A percentile compares a stretch with the other conserved stretches of the same genome.
These are phyloP conservation scores for Penicillium sp. DNA, from an alignment of 2,329 filamentous ascomycete species.

Conservation along the genomic window DNA sequence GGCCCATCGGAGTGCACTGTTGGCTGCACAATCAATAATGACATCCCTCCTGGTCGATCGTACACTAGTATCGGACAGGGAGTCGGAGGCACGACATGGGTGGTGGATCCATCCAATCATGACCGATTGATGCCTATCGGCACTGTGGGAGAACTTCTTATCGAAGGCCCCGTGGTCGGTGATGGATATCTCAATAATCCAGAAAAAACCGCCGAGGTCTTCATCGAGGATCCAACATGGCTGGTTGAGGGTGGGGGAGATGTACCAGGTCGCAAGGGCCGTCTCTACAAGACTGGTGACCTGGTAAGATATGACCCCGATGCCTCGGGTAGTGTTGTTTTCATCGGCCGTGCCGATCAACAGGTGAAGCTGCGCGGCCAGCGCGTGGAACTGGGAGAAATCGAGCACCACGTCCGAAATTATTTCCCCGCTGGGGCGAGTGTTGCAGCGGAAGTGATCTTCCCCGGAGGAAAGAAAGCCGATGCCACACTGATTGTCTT, in stretches of 20 bases:
- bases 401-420: constrained; percentile 27
- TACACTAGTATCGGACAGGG: constrained; percentile 4
- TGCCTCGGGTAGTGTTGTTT: constrained; percentile 1
- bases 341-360: constrained; percentile 1
- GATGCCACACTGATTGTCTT: constrained; percentile 50
- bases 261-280: constrained; percentile 7
- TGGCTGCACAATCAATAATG: constrained; percentile 6
- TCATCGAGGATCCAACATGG: constrained; percentile 20
- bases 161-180: constrained; percentile 34
- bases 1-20: constrained; percentile 23
- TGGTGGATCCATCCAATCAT: constrained; percentile 27
- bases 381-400: constrained; percentile 21
- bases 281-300: constrained; percentile 33
- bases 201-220: constrained; percentile 23
- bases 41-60: background rate
- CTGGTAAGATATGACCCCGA: constrained; percentile 24
- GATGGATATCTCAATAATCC: constrained; percentile 34
- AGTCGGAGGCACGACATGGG: constrained; percentile 12
- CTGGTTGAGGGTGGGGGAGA: background rate
- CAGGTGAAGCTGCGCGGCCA: constrained; percentile 7
- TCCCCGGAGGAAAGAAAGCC: constrained; percentile 19
- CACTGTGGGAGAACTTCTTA: constrained; percentile 24
- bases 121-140: constrained; percentile 17
- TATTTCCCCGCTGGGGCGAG: constrained; percentile 41
- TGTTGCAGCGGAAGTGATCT: constrained; percentile 43